Base-by-base conservation (phyloP, 2,329 filamentous ascomycete genomes). In the Talaromyces sp. region DNA sequence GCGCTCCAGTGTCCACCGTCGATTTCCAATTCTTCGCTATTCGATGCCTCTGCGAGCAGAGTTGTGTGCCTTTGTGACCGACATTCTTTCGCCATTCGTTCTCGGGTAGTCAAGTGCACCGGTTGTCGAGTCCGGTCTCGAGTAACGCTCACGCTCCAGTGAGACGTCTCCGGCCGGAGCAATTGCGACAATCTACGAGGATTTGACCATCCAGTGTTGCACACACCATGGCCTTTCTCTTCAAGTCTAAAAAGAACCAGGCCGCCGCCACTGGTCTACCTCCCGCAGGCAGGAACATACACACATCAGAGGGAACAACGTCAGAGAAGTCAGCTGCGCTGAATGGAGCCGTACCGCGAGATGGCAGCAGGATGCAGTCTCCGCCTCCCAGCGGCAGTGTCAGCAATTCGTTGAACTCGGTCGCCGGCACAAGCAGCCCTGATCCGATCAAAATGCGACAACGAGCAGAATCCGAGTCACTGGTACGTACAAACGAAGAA, bases 171-270 rank as follows among this genome's bases (percentile, higher is more conserved):
- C 49, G 27, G 25, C 49, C 28, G 49, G 49, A 53, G 49, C 25
- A 53, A 30, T 53, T 53, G 15, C 15, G 49, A 4, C 22, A 53
- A 53, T 53, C 28, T 17, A 30, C 25, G 49, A 30, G 27, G 33
- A 33, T 33, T 47, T 19, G 42, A 47, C n/a, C 44, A 11, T 22
- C 44, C 2, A 47, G 19, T 22, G n/a, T 47, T 19, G 44, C 44
- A 47, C 22, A 19, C 49, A 52, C 55, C 76, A 92, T 92, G 89
- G 87, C 89, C 67, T 92, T 92, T 76, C 83, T 92, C 64, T 92
- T 92, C 81, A 91, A 91, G 76, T 90, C 88, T 61, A 92, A 92
- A 78, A 92, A 91, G 77, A 84, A 85, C 72, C 87, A 89, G 75
- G 84, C 86, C 62, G 66, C 68, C 51, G 76, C 78, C 47, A 65